Conservation (phyloP, 2,329 filamentous ascomycete species). For the Talaromyces sp. region DNA sequence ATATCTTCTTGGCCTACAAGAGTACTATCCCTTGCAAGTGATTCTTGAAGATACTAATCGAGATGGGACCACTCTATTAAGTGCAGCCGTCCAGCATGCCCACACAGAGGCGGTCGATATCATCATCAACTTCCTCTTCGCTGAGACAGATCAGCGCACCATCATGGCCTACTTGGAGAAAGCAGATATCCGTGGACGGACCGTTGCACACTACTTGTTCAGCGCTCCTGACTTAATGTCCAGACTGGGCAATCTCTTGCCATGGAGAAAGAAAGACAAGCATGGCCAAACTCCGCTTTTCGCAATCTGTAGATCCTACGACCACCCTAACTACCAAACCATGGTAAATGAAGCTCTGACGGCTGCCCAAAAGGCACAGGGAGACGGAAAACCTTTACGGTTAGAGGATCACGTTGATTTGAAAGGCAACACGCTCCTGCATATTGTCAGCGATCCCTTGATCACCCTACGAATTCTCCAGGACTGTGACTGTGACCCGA, state of each 20-base stretch:
- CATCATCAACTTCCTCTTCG: slow-evolving; percentile 65
- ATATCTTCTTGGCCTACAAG: slow-evolving; percentile 71
- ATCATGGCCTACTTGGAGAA: slow-evolving; percentile 64
- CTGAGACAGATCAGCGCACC: slow-evolving; percentile 49
- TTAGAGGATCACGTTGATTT: slow-evolving; percentile 87
- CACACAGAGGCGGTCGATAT: slow-evolving; percentile 69
- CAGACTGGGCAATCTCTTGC: slow-evolving; percentile 69
- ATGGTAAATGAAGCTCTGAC: slow-evolving; percentile 83
- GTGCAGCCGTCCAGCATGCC: slow-evolving; percentile 82
- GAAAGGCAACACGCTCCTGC: slow-evolving; percentile 92
- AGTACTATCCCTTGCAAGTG: slow-evolving; percentile 66
- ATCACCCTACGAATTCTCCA: slow-evolving; percentile 71
- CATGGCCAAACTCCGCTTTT: slow-evolving; percentile 98
- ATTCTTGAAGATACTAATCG: slow-evolving; percentile 82
- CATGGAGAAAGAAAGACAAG: slow-evolving; percentile 87
- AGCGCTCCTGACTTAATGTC: slow-evolving; percentile 77
- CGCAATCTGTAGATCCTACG: slow-evolving; percentile 89
- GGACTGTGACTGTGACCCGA: slow-evolving; percentile 89
- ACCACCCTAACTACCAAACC: slow-evolving; percentile 75
- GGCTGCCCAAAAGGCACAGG: slow-evolving; percentile 68
- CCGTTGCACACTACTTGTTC: slow-evolving; percentile 93
- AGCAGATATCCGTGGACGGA: slow-evolving; percentile 81
- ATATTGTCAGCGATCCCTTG: slow-evolving; percentile 83
- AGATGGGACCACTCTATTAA: slow-evolving; percentile 82
- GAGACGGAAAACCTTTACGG: slow-evolving; percentile 73